These are phyloP conservation scores for Thielaviopsis musarum DNA, from an alignment of 2,329 filamentous ascomycete species.

Conservation along the genomic window DNA sequence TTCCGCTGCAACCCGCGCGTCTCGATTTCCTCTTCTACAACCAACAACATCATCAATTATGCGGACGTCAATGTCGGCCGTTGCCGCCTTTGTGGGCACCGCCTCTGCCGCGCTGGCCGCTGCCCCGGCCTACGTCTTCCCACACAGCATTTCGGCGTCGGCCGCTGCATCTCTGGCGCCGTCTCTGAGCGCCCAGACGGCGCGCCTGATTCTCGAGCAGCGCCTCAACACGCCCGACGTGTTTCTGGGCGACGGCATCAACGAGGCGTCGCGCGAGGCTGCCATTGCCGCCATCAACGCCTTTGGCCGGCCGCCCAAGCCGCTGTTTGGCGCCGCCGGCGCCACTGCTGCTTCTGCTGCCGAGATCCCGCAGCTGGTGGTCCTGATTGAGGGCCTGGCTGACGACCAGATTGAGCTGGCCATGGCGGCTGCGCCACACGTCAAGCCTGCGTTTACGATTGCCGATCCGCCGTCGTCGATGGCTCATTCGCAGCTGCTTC, in stretches of 20 bases:
- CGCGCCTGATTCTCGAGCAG: conserved; percentile 11
- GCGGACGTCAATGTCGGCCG: conserved; percentile 7
- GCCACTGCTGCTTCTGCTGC: not conserved
- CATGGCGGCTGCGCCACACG: conserved; percentile 16
- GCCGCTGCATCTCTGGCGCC: not conserved
- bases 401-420: conserved; percentile 28
- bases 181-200: conserved; percentile 5
- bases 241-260: conserved; percentile 8
- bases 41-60: conserved; percentile 1
- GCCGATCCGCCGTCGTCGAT: conserved; percentile 26
- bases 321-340: conserved; percentile 3
- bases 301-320: conserved; percentile 10
- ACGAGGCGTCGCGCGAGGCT: conserved; percentile 8
- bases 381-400: conserved; percentile 41
- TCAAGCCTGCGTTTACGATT: conserved; percentile 30
- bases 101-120: conserved; percentile 5
- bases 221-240: conserved; percentile 12
- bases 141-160: not conserved
- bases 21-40: not conserved
- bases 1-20: too few species aligned
- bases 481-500: conserved; percentile 27
- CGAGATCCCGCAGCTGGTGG: conserved; percentile 32
- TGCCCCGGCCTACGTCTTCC: conserved; percentile 10
- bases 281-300: conserved; percentile 9
- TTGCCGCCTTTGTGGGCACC: conserved; percentile 8